Percentiles rank a stretch among this genome's conserved stretches.
Evolutionary conservation across 1,284 basidiomycete genomes (phyloP).

Genomic region (Hypsizygus ulmarius): DNA sequence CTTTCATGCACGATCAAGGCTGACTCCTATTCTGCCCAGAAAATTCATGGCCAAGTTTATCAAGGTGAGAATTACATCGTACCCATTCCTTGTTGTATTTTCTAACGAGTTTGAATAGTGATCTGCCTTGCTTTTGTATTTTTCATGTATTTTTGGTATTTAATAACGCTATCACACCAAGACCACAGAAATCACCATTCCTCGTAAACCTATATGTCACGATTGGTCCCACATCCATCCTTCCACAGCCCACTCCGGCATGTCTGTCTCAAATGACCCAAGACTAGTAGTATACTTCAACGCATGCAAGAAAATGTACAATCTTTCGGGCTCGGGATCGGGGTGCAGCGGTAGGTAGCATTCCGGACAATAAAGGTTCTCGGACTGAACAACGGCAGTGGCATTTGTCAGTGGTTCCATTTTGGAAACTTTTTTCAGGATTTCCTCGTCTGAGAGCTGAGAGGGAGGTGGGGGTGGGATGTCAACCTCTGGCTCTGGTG

Average conservation of each 20-base stretch:
- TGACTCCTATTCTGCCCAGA: constrained; percentile 34
- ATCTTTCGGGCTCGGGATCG: constrained; percentile 84
- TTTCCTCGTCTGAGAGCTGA: constrained; percentile 48
- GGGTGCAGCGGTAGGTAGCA: constrained; percentile 90
- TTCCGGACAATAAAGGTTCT: constrained; percentile 69
- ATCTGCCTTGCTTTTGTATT: constrained; percentile 12
- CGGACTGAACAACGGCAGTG: constrained; percentile 30
- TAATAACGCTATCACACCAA: constrained; percentile 11
- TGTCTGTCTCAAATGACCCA: constrained; percentile 70
- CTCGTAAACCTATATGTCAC: neutral
- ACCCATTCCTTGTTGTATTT: neutral
- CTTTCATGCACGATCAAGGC: constrained; percentile 2
- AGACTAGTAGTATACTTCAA: constrained; percentile 76
- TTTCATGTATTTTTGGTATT: constrained; percentile 9
- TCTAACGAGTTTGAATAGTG: constrained; percentile 3
- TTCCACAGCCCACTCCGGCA: constrained; percentile 70
- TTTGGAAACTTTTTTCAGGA: constrained; percentile 36
- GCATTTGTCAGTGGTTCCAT: constrained; percentile 33
- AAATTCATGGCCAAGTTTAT: constrained; percentile 81
- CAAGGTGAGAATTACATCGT: constrained; percentile 44
- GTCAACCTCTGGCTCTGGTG: constrained; percentile 9
- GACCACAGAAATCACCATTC: neutral
- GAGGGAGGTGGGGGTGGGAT: constrained; percentile 18
- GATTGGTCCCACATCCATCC: constrained; percentile 58
- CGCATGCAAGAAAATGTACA: constrained; percentile 95